phyloP scores from a whole-genome alignment of 2,329 filamentous ascomycete genomes.

The Capronia epimyces region DNA sequence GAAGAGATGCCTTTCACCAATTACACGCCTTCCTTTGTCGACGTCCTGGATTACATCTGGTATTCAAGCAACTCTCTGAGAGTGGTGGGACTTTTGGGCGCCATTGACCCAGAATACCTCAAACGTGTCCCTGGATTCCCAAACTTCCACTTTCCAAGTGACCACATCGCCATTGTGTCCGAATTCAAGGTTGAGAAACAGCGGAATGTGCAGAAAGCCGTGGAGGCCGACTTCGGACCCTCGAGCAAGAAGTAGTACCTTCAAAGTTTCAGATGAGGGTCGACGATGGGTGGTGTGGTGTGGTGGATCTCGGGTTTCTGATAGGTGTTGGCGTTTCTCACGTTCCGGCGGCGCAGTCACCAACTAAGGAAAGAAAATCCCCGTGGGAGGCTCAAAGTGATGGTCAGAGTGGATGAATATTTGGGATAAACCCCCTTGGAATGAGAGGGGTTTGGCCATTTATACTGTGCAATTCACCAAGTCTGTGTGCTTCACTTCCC shows the following conservation, averaged over 20 bases:
- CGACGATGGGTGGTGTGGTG: neutral
- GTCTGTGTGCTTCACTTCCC: neutral
- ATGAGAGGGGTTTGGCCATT: slow-evolving; percentile 1
- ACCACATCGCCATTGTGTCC: slow-evolving; percentile 83
- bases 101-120: slow-evolving; percentile 79
- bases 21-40: slow-evolving; percentile 88
- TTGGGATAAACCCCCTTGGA: slow-evolving; percentile 3
- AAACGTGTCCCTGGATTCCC: slow-evolving; percentile 85
- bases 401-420: slow-evolving; percentile 5
- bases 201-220: slow-evolving; percentile 66
- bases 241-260: slow-evolving; percentile 21
- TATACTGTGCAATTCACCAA: slow-evolving; percentile 1
- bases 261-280: neutral
- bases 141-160: slow-evolving; percentile 88
- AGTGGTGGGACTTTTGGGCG: slow-evolving; percentile 75
- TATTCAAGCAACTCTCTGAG: slow-evolving; percentile 87
- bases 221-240: slow-evolving; percentile 58
- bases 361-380: neutral
- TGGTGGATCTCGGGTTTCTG: neutral
- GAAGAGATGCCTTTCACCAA: slow-evolving; percentile 91
- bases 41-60: slow-evolving; percentile 96
- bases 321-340: neutral
- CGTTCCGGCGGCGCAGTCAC: neutral
- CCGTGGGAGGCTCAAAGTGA: neutral
- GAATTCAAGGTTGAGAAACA: slow-evolving; percentile 84